Conservation (phyloP, 345 rosid species). For the Lepidium didymum region DNA sequence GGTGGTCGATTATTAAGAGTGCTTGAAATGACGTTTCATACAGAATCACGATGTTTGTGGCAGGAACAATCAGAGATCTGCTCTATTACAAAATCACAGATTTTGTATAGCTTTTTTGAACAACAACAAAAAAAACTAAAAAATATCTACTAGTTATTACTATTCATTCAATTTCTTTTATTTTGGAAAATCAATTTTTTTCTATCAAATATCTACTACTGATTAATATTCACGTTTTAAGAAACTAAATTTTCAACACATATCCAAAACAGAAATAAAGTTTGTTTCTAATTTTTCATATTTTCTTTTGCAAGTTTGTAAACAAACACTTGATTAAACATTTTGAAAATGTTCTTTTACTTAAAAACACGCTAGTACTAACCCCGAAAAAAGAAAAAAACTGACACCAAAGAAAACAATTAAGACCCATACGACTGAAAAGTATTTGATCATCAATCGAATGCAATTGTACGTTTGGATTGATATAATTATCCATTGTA, state of each 20-base stretch:
- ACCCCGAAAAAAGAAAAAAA: background rate
- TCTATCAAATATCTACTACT: background rate
- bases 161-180: conserved; percentile 1
- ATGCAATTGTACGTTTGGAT: background rate
- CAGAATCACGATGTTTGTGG: conserved; percentile 36
- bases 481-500: background rate
- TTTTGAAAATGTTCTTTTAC: background rate
- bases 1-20: conserved; percentile 26
- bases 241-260: background rate
- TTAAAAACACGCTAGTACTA: background rate
- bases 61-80: conserved; percentile 32
- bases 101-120: conserved; percentile 9
- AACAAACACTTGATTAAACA: background rate
- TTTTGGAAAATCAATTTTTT: background rate
- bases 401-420: background rate
- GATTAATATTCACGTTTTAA: background rate
- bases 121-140: background rate
- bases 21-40: conserved; percentile 53
- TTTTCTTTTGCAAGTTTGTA: background rate
- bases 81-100: background rate
- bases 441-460: background rate
- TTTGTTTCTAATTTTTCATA: background rate
- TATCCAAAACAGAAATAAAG: background rate
- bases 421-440: background rate
- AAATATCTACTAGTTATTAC: conserved; percentile 27